Base-by-base conservation (phyloP, 768 basidiomycete species). In the Termitomyces sp. region DNA sequence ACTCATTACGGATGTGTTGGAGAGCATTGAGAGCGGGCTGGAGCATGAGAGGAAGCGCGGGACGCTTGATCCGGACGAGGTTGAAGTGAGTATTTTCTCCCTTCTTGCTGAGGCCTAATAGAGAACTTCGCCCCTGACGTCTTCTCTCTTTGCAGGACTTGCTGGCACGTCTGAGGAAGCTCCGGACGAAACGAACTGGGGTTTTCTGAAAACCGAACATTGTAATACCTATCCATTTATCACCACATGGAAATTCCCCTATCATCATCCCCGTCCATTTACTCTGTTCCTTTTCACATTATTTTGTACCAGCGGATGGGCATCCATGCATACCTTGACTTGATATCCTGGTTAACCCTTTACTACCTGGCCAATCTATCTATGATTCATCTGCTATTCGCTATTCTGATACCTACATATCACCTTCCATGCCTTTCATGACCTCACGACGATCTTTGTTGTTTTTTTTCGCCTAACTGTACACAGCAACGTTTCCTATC, bases 1-100 rank as follows among this genome's bases (percentile, higher is more conserved):
- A 52, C 71, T 93, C 53, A 84, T 93, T 52, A 77, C 75, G 36
- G 88, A 92, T 64, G 81, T 94, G 31, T 33, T 94, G 59, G 88
- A 91, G 60, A 91, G 87, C 49, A 86, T 94, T 62, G 91, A 92
- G 69, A 80, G 72, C 56, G 76, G 89, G 65, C 64, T 94, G 46
- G 82, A 87, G 63, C 82, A 88, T 60, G 91, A 92, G 66, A 68
- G 79, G 49, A 78, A 73, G 45, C 71, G 74, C 41, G 91, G 91
- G 29, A 83, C 80, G 0, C 67, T 93, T 60, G 74, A 76, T 50
- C 78, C 82, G 13, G 85, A 83, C 50, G 89, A 93, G 68, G 81
- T 83, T 38, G 83, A 89, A 79, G 90, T 91, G 58, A 40, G 83
- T 72, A 31, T 52, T 35, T 52, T 46, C 41, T 35, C 32, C 42